Evolutionary conservation across 2,329 filamentous ascomycete species (phyloP).

Genomic region (Juglanconis oblonga): DNA sequence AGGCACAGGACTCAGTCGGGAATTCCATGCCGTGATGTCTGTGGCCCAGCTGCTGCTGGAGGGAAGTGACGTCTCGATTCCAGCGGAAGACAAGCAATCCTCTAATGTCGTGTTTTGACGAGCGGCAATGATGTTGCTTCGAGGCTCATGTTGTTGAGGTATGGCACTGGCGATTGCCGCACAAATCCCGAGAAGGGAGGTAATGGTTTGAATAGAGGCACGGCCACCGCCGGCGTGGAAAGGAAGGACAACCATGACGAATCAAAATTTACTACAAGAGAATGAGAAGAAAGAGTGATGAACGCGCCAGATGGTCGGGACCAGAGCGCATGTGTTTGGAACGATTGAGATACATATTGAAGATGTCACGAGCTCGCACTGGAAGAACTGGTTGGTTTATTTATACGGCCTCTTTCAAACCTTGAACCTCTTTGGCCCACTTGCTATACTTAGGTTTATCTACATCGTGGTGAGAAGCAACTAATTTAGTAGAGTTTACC

Average conservation of each 20-base stretch:
- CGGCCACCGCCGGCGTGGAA: slow-evolving; percentile 8
- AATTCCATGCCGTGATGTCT: slow-evolving; percentile 8
- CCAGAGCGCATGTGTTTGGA: too few relatives aligned
- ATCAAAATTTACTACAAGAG: background rate
- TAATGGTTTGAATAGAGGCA: slow-evolving; percentile 3
- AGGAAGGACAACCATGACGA: slow-evolving; percentile 3
- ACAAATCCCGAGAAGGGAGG: background rate
- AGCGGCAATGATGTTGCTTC: background rate
- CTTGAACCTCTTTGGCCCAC: too few relatives aligned
- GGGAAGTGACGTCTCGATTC: slow-evolving; percentile 1
- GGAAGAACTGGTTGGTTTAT: too few relatives aligned
- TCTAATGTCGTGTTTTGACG: background rate
- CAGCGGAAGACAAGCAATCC: slow-evolving; percentile 1
- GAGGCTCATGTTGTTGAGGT: background rate
- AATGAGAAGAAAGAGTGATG: background rate
- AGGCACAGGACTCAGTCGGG: background rate
- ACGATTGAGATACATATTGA: background rate
- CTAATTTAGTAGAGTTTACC: too few relatives aligned
- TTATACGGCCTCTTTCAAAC: too few relatives aligned
- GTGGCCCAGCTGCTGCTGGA: slow-evolving; percentile 1
- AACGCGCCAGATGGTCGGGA: background rate
- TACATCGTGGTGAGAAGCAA: too few relatives aligned
- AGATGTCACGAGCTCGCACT: too few relatives aligned
- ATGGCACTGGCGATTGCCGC: background rate
- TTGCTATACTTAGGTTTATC: too few relatives aligned